phyloP scores from a whole-genome alignment of 2,329 filamentous ascomycete species.

The Basipetospora sp. region DNA sequence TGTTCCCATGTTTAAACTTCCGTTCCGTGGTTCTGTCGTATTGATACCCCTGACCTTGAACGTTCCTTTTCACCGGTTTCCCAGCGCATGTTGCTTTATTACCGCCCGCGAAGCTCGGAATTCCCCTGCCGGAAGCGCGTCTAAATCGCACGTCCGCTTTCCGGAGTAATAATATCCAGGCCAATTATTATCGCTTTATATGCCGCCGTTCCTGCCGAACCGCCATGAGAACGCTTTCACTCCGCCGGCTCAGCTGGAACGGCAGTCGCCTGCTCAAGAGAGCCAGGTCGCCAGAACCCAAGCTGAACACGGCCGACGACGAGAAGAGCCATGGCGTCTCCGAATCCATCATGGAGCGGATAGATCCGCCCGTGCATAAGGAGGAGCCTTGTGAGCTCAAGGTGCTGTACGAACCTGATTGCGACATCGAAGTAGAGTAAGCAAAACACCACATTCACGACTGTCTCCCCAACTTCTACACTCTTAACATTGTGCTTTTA shows the following conservation, averaged over 20 bases:
- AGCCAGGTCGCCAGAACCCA: not conserved
- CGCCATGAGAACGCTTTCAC: not conserved
- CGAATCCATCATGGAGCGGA: not conserved
- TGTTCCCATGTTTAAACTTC: no score
- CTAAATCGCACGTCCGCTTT: no score
- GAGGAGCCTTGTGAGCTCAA: conserved; percentile 1
- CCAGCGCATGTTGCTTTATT: no score
- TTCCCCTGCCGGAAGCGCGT: no score
- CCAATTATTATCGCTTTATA: not conserved
- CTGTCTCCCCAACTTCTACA: no score
- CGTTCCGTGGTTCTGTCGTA: no score
- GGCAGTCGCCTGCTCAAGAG: conserved; percentile 4
- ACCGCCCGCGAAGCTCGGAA: not conserved
- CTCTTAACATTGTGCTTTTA: no score
- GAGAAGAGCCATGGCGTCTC: not conserved
- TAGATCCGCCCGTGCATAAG: not conserved
- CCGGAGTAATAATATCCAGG: no score
- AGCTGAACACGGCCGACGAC: not conserved
- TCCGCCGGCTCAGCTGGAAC: conserved; percentile 1
- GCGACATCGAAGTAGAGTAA: conserved; percentile 1
- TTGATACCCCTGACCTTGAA: no score
- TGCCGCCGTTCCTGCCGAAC: not conserved
- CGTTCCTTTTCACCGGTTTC: no score
- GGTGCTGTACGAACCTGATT: conserved; percentile 1
- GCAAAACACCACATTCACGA: not conserved